Conservation (phyloP, 1,284 basidiomycete genomes). For the Mycosarcoma mackinlayi region DNA sequence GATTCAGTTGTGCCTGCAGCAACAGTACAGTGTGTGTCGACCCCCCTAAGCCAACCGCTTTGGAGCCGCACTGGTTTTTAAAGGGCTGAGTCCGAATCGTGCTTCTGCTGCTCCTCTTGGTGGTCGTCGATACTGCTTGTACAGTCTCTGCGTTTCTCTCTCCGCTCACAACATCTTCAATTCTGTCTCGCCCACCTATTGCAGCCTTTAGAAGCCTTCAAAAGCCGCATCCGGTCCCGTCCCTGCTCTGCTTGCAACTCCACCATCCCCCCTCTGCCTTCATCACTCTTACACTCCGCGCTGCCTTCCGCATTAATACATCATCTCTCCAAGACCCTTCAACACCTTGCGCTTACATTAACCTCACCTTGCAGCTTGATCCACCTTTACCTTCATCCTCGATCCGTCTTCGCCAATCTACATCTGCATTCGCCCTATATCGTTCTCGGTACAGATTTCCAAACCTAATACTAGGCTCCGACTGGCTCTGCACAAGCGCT, state of each 20-base stretch:
- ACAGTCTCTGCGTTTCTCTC: no score
- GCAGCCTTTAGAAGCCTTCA: constrained; percentile 10
- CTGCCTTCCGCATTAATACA: constrained; percentile 18
- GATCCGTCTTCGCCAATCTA: constrained; percentile 1
- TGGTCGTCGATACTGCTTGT: no score
- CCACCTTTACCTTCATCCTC: constrained; percentile 4
- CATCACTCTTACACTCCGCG: not conserved
- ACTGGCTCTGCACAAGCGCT: constrained; percentile 12
- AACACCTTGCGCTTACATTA: constrained; percentile 1
- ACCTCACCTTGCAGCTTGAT: not conserved
- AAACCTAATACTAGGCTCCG: constrained; percentile 38
- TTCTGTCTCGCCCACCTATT: not conserved
- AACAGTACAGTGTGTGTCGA: no score
- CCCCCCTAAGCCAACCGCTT: no score
- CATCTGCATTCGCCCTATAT: constrained; percentile 11
- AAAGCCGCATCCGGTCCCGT: constrained; percentile 31
- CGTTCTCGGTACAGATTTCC: constrained; percentile 1
- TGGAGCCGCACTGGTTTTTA: no score
- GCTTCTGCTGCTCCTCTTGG: no score
- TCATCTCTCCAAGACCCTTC: constrained; percentile 1
- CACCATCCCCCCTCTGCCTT: not conserved
- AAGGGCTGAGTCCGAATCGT: no score
- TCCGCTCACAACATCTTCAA: no score
- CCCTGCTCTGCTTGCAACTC: constrained; percentile 7
- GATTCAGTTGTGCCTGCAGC: not conserved